Conservation (phyloP, 192 early-diverging fungal genomes). For the Haplosporangium gracile region DNA sequence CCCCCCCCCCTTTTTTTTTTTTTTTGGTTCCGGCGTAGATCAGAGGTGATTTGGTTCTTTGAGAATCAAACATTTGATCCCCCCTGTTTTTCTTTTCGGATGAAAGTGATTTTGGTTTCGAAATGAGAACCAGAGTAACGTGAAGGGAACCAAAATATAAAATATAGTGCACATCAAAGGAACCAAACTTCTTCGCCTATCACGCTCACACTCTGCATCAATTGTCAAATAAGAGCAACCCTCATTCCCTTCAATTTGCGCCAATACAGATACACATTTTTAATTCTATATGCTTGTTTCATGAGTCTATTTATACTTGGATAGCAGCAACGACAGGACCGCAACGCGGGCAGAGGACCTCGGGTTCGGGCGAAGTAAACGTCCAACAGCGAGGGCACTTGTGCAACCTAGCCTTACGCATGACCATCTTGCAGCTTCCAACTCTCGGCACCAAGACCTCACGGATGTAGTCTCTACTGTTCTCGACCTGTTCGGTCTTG, state of each 20-base stretch:
- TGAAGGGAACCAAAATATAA: no score
- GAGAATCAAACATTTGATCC: no score
- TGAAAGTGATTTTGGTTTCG: no score
- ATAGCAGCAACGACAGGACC: constrained; percentile 42
- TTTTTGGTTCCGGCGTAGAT: no score
- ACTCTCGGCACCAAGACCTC: constrained; percentile 33
- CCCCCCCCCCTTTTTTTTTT: no score
- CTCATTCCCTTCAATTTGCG: not conserved
- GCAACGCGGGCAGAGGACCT: constrained; percentile 74
- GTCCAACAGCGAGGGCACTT: constrained; percentile 90
- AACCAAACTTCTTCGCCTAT: no score
- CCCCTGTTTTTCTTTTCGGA: no score
- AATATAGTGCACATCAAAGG: no score
- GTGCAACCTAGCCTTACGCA: constrained; percentile 62
- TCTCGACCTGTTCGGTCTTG: not conserved
- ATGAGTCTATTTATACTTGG: not conserved
- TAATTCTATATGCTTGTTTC: not conserved
- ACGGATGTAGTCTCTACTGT: constrained; percentile 1
- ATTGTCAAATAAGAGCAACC: no score
- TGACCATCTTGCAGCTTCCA: constrained; percentile 60
- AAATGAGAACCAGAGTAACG: no score
- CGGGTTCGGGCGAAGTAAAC: constrained; percentile 61
- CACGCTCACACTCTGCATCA: no score
- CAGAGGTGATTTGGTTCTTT: no score
- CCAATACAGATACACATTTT: not conserved